These are phyloP conservation scores for Babesia sp. DNA, from an alignment of 169 alveolate species.

Conservation along the genomic window DNA sequence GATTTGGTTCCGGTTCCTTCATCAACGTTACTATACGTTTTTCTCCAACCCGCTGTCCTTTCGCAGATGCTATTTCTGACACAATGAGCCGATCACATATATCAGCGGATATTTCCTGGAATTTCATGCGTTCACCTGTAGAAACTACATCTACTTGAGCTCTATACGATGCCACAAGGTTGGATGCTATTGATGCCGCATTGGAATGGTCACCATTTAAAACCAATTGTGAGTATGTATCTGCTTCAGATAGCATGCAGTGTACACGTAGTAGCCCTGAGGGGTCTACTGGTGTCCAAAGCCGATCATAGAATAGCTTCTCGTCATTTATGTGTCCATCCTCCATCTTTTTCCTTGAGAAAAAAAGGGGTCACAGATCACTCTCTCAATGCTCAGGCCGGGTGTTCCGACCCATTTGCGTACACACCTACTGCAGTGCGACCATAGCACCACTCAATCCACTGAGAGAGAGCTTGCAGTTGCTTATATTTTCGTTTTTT, in stretches of 20 bases:
- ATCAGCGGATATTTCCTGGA: not conserved
- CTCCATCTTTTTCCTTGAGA: no score
- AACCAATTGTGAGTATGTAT: slow-evolving; percentile 20
- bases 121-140: slow-evolving; percentile 22
- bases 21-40: not conserved
- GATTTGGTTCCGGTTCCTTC: not conserved
- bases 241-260: not conserved
- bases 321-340: no score
- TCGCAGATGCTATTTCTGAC: not conserved
- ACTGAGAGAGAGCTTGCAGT: no score
- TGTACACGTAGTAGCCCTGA: slow-evolving; percentile 10
- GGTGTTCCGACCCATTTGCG: no score
- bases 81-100: slow-evolving; percentile 1
- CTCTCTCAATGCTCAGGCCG: no score
- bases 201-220: not conserved
- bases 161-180: not conserved
- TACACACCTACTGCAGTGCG: no score
- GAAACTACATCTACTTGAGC: not conserved
- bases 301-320: not conserved
- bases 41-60: not conserved
- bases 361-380: no score
- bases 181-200: not conserved
- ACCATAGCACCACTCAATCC: no score
- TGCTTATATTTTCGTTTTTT: no score
- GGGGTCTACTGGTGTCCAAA: slow-evolving; percentile 36